Evolutionary conservation across 2,329 filamentous ascomycete genomes (phyloP), one percentile per base, ranked within the genome.

Genomic region (Aureobasidium sp.): DNA sequence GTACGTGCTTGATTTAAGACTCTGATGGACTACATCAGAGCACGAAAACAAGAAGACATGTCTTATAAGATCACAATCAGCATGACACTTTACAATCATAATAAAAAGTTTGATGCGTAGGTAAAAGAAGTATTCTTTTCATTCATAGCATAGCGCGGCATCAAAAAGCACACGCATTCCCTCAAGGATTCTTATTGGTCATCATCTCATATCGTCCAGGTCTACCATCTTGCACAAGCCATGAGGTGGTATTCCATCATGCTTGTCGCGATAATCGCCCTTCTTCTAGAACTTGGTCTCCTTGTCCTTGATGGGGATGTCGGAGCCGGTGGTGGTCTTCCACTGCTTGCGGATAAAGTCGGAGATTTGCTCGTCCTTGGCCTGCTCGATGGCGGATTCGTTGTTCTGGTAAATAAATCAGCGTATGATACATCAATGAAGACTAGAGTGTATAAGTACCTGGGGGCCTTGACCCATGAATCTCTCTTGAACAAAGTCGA

Each of bases 401-500:
- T 90, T 89, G 76, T 82, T 78, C 77, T 94, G 90, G 34, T 14
- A 17, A 12, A 36, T n/a, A 15, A 17, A 29, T 51, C 31, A 51
- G 47, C 12, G 9, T 51, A 4, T 12, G 31, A 3, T n/a, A 5
- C n/a, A 7, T 15, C 3, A n/a, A 14, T 5, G 11, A 27, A 48
- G 0, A 14, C 4, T 12, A 9, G 5, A 11, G n/a, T 5, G 20
- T 31, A 4, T 20, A 20, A 22, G 31, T 51, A 51, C 47, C 47
- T 51, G 47, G 51, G 82, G 71, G 20, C 90, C 90, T 67, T 85
- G 78, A 41, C 85, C 85, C 17, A 94, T 71, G 72, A 91, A 76
- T 66, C 89, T 84, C 75, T 94, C 84, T 76, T 95, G 90, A 27
- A 91, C 82, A 66, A 82, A 84, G 74, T 94, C 90, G 78, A 93